Percentiles rank a stretch among this genome's conserved stretches.
phyloP scores from a whole-genome alignment of 108 stramenopile genomes.

The Cyclostephanos invisitatus region DNA sequence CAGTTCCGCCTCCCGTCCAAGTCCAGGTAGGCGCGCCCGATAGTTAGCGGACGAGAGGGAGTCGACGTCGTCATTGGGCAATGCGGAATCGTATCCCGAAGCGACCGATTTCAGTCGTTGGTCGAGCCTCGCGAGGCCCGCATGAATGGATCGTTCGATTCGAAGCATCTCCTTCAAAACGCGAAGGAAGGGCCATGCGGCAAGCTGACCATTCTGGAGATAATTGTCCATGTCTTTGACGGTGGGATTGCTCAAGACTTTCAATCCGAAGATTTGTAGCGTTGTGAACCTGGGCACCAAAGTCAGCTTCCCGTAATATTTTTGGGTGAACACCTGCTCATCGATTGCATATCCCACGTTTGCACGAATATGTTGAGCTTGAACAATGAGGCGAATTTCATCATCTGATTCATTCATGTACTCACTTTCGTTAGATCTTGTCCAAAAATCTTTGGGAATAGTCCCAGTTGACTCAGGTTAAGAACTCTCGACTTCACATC shows the following conservation, averaged over 20 bases:
- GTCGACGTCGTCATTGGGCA: constrained; percentile 53
- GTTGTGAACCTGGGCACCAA: constrained; percentile 62
- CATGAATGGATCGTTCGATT: constrained; percentile 72
- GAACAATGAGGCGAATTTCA: no score
- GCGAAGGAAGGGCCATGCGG: constrained; percentile 86
- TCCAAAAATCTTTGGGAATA: constrained; percentile 92
- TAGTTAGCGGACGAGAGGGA: constrained; percentile 58
- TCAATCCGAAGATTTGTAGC: constrained; percentile 83
- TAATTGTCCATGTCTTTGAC: constrained; percentile 86
- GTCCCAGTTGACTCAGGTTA: constrained; percentile 76
- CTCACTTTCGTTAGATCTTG: constrained; percentile 86
- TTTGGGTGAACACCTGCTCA: constrained; percentile 74
- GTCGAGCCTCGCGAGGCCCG: constrained; percentile 67
- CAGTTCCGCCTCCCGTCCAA: constrained; percentile 57
- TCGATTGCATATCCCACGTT: no score
- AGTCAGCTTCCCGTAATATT: constrained; percentile 83
- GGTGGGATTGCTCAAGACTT: constrained; percentile 80
- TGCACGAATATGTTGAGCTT: no score
- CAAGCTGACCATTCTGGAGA: constrained; percentile 79
- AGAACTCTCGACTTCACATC: constrained; percentile 82
- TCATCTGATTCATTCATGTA: not conserved
- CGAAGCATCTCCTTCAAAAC: constrained; percentile 83
- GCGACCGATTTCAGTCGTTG: constrained; percentile 51
- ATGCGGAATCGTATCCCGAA: constrained; percentile 48
- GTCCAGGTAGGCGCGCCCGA: constrained; percentile 46